These are phyloP conservation scores for Globisporangium cystogenes DNA, from an alignment of 352 stramenopile genomes.

Conservation along the genomic window DNA sequence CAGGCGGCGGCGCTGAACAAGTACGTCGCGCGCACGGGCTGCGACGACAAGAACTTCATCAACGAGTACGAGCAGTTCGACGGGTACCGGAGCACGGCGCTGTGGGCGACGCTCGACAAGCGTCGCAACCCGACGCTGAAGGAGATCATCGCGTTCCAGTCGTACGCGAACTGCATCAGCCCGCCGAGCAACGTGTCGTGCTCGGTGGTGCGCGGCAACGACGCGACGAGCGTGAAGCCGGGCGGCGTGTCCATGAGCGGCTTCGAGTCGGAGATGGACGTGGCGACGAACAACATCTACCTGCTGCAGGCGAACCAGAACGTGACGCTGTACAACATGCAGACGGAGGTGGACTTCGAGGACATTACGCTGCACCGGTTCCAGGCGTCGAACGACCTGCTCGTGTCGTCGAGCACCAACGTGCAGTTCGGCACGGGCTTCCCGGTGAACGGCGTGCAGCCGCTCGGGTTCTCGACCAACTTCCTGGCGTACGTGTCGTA, in stretches of 20 bases:
- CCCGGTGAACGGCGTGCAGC: slow-evolving; percentile 49
- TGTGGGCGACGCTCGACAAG: slow-evolving; percentile 38
- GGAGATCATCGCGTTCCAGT: slow-evolving; percentile 38
- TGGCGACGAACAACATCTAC: slow-evolving; percentile 39
- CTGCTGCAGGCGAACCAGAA: slow-evolving; percentile 53
- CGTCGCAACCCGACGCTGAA: slow-evolving; percentile 40
- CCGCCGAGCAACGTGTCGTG: slow-evolving; percentile 49
- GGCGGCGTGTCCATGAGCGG: slow-evolving; percentile 41
- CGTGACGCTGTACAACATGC: slow-evolving; percentile 42
- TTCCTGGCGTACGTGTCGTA: slow-evolving; percentile 60
- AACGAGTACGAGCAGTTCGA: slow-evolving; percentile 54
- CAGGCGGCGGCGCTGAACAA: slow-evolving; percentile 18
- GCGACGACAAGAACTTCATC: slow-evolving; percentile 46
- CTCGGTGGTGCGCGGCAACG: slow-evolving; percentile 41
- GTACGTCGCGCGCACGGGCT: slow-evolving; percentile 43
- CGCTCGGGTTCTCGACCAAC: slow-evolving; percentile 35
- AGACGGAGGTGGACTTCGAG: slow-evolving; percentile 33
- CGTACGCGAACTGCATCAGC: slow-evolving; percentile 48
- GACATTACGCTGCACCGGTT: slow-evolving; percentile 55
- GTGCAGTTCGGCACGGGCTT: slow-evolving; percentile 31
- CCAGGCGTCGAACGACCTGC: slow-evolving; percentile 25
- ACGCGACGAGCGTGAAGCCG: slow-evolving; percentile 39
- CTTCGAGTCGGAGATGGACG: slow-evolving; percentile 34
- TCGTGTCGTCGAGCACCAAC: slow-evolving; percentile 19
- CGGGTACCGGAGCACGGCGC: slow-evolving; percentile 24